phyloP scores from a whole-genome alignment of 176 grass and related monocot genomes.

The Hyparrhenia diplandra region DNA sequence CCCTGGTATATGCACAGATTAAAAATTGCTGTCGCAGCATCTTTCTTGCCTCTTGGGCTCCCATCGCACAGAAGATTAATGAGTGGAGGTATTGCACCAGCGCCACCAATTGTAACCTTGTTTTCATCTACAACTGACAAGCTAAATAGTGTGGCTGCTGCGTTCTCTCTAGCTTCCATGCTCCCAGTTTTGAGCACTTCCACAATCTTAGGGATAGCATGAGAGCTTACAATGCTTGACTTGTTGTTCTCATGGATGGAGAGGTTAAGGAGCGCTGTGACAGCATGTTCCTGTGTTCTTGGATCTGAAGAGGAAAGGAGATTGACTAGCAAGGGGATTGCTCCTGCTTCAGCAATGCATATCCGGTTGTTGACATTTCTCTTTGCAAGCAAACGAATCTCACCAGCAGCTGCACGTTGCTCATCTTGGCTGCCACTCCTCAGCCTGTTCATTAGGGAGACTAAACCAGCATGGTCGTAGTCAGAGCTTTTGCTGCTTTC shows the following conservation, averaged over 20 bases:
- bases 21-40: conserved; percentile 92
- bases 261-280: conserved; percentile 92
- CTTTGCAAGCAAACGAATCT: conserved; percentile 90
- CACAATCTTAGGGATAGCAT: conserved; percentile 87
- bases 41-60: conserved; percentile 92
- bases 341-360: conserved; percentile 83
- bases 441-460: conserved; percentile 66
- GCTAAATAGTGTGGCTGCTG: conserved; percentile 88
- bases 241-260: conserved; percentile 94
- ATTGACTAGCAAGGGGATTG: conserved; percentile 75
- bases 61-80: conserved; percentile 76
- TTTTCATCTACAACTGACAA: conserved; percentile 88
- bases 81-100: conserved; percentile 81
- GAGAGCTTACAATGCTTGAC: conserved; percentile 59
- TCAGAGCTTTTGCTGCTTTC: conserved; percentile 53
- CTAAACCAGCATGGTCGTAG: conserved; percentile 58
- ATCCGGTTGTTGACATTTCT: conserved; percentile 90
- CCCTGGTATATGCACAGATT: conserved; percentile 93
- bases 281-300: conserved; percentile 88
- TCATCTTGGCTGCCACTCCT: conserved; percentile 59
- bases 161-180: conserved; percentile 98
- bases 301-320: conserved; percentile 75
- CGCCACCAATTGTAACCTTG: conserved; percentile 70
- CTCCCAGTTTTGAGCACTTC: conserved; percentile 79
- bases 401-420: conserved; percentile 82